Percentiles rank a stretch among this genome's conserved stretches.
Evolutionary conservation across 202 grass and related monocot genomes (phyloP).

Genomic region (Carex sylvatica): DNA sequence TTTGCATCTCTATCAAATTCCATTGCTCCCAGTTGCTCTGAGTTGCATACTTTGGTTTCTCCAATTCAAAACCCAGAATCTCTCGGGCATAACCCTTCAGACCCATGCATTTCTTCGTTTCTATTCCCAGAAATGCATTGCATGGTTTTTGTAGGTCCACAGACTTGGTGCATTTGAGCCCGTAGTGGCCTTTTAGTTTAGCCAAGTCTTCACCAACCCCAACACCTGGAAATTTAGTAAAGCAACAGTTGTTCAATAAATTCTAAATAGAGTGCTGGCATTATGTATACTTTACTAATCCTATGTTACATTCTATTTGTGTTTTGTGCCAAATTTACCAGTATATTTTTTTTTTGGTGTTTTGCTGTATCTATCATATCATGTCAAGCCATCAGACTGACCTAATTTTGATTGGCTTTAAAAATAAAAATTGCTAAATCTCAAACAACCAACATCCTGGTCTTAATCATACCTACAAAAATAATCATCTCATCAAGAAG

Average conservation of each 20-base stretch:
- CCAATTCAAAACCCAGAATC: slow-evolving; percentile 38
- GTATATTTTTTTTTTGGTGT: too few species aligned
- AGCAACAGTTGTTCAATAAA: background rate
- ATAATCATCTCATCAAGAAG: slow-evolving; percentile 37
- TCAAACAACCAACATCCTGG: background rate
- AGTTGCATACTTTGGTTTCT: slow-evolving; percentile 42
- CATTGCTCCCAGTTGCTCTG: slow-evolving; percentile 57
- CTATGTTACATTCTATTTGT: background rate
- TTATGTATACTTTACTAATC: background rate
- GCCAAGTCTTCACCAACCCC: slow-evolving; percentile 39
- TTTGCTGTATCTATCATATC: background rate
- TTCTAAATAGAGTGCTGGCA: background rate
- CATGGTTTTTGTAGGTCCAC: slow-evolving; percentile 31
- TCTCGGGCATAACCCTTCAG: slow-evolving; percentile 44
- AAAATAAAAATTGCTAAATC: background rate
- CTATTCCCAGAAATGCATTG: slow-evolving; percentile 24
- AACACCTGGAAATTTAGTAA: slow-evolving; percentile 15
- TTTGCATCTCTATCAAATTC: slow-evolving; percentile 27
- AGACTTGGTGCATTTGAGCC: slow-evolving; percentile 29
- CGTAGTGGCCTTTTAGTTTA: slow-evolving; percentile 40
- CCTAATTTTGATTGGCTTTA: background rate
- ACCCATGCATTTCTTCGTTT: slow-evolving; percentile 14
- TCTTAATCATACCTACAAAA: slow-evolving; percentile 35
- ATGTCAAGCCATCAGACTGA: background rate
- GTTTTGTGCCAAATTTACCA: background rate